Base-by-base conservation (phyloP, 805 yeast species). In the Wickerhamiella alocasiicola region DNA sequence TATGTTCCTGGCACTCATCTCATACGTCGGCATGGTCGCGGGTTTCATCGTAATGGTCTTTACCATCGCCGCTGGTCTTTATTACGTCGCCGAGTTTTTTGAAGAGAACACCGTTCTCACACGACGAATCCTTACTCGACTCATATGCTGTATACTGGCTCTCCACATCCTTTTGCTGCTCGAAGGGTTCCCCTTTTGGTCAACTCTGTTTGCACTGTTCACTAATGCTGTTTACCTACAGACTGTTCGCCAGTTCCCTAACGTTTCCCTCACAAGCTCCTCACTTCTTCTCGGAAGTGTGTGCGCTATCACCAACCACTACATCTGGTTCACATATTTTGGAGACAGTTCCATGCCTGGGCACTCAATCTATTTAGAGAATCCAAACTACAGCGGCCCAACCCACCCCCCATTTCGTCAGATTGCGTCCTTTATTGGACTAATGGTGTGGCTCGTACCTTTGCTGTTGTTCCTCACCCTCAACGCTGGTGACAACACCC, bases 101-200 rank as follows among this genome's bases (percentile, higher is more conserved):
- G 98, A 91, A 56, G 96, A 87, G 54, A 88, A 91, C 57, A 72
- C 94, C 0, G 91, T 81, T 47, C 75, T 85, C 36, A 82, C 97
- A 9, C 79, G 74, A 51, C 62, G 83, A 44, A 66, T 84, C 41
- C 64, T 91, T 28, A 67, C 66, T 33, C 67, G 76, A 47, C 56
- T 75, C 39, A 84, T 87, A 25, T 74, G 74, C 55, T 62, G 63
- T 2, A 72, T 83, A n/a, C 70, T 81, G 7, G 67, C 46, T 0
- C 49, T 70, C 0, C 71, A 75, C 39, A 56, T 74, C 1, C 63
- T 81, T 15, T 65, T 91, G 17, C 65, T 73, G 64, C 27, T 84
- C 3, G 98, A 91, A 57, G 74, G 78, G 1, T 80, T 91, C 62
- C 94, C 96, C 5, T 64, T 79, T 51, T 65, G 65, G 55, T 65